Base-by-base conservation (phyloP, 305 asterid genomes). In the Fraxinus xanthoxyloides region DNA sequence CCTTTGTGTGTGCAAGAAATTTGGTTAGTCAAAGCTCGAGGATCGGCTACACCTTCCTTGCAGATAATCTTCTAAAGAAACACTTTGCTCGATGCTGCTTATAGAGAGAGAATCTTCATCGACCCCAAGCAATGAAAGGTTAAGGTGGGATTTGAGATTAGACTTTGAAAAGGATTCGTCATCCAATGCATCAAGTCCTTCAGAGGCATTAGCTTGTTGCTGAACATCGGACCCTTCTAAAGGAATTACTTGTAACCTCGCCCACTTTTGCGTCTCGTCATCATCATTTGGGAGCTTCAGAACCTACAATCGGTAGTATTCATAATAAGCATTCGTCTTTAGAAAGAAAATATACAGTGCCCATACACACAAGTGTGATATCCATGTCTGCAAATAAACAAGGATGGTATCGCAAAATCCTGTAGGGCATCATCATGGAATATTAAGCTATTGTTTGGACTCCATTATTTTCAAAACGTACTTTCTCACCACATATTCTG, bases 31-130 rank as follows among this genome's bases (percentile, higher is more conserved):
- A 28, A 96, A 88, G 94, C 98, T 94, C 7, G 98, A 96, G 56
- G 99, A 91, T 7, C 97, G 91, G 86, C 98, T 93, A 92, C 97
- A 89, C 86, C 99, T 84, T 70, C 95, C 97, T 34, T 88, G 89
- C 36, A 93, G 87, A 88, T 94, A 93, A 72, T 96, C 98, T 72
- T 94, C 98, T 24, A 96, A 78, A 0, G 94, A 89, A 32, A 94
- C 87, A 79, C 88, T 89, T 63, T 90, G 97, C 80, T 92, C 98
- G 24, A 90, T 86, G 93, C 99, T 95, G 84, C 98, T 94, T 54
- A 88, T 40, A 3, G 98, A 94, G 19, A 89, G 80, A 0, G 97
- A 90, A 81, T 92, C 93, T 80, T 91, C 99, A 38, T 93, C 99
- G 72, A 95, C 89, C 4, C 95, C 98, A 1, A 90, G 97, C 89